A percentile compares a stretch with the other conserved stretches of the same genome.
Conservation (phyloP, 2,329 filamentous ascomycete genomes). For the Sporothrix inflata region DNA sequence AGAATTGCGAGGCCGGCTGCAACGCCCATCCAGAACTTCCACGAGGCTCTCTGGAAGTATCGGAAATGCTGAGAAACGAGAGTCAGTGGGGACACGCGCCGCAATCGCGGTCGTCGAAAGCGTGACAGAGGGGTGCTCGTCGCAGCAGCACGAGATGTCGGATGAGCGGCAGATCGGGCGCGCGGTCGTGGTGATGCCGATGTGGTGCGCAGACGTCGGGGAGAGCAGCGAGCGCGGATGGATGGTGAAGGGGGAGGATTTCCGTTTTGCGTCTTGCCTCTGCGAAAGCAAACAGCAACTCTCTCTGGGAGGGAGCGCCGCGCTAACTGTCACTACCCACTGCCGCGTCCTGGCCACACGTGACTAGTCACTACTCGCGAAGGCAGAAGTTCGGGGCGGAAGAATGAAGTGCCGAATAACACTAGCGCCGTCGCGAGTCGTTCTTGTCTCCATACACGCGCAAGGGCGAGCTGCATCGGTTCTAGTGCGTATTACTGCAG, state of each 20-base stretch:
- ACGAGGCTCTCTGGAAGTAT: neutral
- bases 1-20: slow-evolving; percentile 34
- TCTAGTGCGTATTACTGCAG: slow-evolving; percentile 4
- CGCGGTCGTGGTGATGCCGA: slow-evolving; percentile 7
- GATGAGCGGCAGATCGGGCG: neutral
- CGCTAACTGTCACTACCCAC: slow-evolving; percentile 7
- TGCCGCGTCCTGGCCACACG: neutral
- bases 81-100: neutral
- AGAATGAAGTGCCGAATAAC: slow-evolving; percentile 13
- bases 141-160: neutral
- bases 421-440: neutral
- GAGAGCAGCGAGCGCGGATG: neutral
- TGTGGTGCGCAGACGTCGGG: neutral
- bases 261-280: slow-evolving; percentile 7
- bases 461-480: slow-evolving; percentile 17
- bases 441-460: neutral
- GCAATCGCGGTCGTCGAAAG: slow-evolving; percentile 15
- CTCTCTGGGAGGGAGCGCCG: slow-evolving; percentile 6
- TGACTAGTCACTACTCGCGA: neutral
- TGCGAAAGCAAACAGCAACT: slow-evolving; percentile 20
- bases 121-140: neutral
- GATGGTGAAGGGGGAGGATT: slow-evolving; percentile 6
- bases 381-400: neutral
- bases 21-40: slow-evolving; percentile 31
- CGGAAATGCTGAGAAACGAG: neutral